phyloP scores from a whole-genome alignment of 1,139 yeast species.

The Tardiomyces blankii region DNA sequence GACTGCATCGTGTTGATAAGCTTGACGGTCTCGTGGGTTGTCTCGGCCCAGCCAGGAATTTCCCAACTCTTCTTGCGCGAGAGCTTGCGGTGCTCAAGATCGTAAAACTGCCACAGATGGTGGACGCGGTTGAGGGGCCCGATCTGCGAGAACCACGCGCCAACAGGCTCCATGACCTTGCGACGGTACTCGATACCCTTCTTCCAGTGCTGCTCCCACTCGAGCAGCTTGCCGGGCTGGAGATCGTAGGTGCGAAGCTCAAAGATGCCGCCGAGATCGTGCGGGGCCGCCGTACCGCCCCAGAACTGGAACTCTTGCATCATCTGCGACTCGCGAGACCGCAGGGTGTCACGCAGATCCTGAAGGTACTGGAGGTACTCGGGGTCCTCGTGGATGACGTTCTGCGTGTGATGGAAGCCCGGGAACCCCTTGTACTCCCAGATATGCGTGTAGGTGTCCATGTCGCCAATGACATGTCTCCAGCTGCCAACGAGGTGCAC shows the following conservation, averaged over 20 bases:
- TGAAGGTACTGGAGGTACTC: slow-evolving; percentile 22
- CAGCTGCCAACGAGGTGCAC: slow-evolving; percentile 32
- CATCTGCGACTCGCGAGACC: slow-evolving; percentile 25
- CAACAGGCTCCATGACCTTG: slow-evolving; percentile 37
- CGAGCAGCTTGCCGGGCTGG: slow-evolving; percentile 29
- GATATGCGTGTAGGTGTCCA: slow-evolving; percentile 28
- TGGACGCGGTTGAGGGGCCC: slow-evolving; percentile 31
- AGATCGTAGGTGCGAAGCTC: slow-evolving; percentile 31
- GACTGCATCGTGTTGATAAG: slow-evolving; percentile 30
- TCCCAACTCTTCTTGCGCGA: slow-evolving; percentile 35
- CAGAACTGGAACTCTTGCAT: slow-evolving; percentile 34
- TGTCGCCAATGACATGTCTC: slow-evolving; percentile 32
- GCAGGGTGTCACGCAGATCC: slow-evolving; percentile 23
- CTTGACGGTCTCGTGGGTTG: slow-evolving; percentile 33
- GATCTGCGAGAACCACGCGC: slow-evolving; percentile 34
- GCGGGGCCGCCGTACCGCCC: slow-evolving; percentile 36
- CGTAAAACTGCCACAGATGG: slow-evolving; percentile 36
- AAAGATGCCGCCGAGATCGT: slow-evolving; percentile 31
- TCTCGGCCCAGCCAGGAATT: slow-evolving; percentile 34
- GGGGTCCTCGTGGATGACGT: slow-evolving; percentile 22
- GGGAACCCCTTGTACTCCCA: slow-evolving; percentile 35
- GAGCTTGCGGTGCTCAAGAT: slow-evolving; percentile 31
- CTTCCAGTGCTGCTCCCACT: slow-evolving; percentile 34
- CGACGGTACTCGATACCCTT: slow-evolving; percentile 32
- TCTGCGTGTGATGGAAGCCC: slow-evolving; percentile 31